Evolutionary conservation across 768 basidiomycete species (phyloP).

Genomic region (Boletus insuetus): DNA sequence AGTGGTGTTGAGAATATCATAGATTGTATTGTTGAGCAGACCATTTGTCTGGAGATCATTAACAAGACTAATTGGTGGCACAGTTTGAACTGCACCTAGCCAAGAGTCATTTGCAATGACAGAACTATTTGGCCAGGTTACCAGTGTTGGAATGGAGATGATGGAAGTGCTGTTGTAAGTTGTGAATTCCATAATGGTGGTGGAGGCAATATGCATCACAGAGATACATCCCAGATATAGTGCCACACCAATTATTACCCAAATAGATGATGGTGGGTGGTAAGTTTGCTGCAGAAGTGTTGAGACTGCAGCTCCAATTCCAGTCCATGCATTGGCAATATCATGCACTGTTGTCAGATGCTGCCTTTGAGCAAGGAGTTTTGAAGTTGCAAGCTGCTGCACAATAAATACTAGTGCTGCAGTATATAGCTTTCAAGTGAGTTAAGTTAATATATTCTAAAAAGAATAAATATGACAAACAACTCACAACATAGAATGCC

Average conservation of each 20-base stretch:
- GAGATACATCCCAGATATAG: constrained; percentile 18
- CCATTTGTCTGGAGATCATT: not conserved
- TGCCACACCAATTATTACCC: constrained; percentile 7
- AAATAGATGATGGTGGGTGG: constrained; percentile 7
- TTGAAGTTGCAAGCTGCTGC: constrained; percentile 16
- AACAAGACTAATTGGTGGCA: not conserved
- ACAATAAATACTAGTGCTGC: constrained; percentile 16
- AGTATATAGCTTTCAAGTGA: constrained; percentile 11
- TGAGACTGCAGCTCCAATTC: constrained; percentile 19
- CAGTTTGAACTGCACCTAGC: not conserved
- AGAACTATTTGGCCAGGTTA: constrained; percentile 6
- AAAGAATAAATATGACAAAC: not conserved
- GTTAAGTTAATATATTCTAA: not conserved
- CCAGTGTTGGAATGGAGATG: not conserved
- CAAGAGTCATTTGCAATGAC: not conserved
- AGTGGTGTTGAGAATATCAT: constrained; percentile 2
- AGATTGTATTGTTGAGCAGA: constrained; percentile 9
- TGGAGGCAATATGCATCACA: constrained; percentile 18
- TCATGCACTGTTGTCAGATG: constrained; percentile 21
- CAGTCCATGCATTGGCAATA: constrained; percentile 17
- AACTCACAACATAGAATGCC: not conserved
- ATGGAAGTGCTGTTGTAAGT: constrained; percentile 5
- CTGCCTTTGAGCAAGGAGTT: not conserved
- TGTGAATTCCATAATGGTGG: constrained; percentile 20
- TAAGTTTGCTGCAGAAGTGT: constrained; percentile 15